phyloP scores from a whole-genome alignment of 192 early-diverging fungal species.

The Backusella tarrabulga region DNA sequence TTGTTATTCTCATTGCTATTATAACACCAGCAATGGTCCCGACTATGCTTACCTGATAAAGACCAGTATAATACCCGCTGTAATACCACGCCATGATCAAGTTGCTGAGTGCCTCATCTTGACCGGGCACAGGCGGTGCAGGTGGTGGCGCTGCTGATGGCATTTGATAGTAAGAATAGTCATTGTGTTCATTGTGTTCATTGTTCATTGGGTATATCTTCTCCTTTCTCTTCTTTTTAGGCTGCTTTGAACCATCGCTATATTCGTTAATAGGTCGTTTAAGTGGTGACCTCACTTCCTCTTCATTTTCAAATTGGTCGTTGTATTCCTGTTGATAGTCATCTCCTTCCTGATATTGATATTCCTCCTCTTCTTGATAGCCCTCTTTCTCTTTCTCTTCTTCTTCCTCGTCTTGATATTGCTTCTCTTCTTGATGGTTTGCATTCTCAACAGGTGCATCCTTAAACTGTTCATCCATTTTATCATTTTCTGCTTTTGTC shows the following conservation, averaged over 20 bases:
- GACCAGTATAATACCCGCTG: slow-evolving; percentile 72
- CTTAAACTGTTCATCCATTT: neutral
- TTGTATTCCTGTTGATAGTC: slow-evolving; percentile 2
- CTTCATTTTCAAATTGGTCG: neutral
- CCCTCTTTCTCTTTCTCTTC: slow-evolving; percentile 8
- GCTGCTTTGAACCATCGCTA: neutral
- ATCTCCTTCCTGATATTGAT: slow-evolving; percentile 4
- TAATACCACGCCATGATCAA: slow-evolving; percentile 78
- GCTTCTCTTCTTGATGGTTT: slow-evolving; percentile 3
- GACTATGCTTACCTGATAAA: slow-evolving; percentile 50
- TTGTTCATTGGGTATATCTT: neutral
- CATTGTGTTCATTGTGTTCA: neutral
- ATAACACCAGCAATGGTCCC: neutral
- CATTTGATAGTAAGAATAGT: neutral
- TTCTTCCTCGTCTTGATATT: slow-evolving; percentile 1
- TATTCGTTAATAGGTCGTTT: neutral
- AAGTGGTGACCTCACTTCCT: neutral
- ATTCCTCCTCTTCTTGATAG: slow-evolving; percentile 7
- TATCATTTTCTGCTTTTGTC: neutral
- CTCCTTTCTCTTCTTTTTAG: neutral
- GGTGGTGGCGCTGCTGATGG: neutral
- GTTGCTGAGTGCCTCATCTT: slow-evolving; percentile 61
- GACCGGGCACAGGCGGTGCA: slow-evolving; percentile 14
- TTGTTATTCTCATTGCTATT: neutral
- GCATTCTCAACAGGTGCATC: neutral